Base-by-base conservation (phyloP, 768 basidiomycete genomes). In the Boletus subparvulus region DNA sequence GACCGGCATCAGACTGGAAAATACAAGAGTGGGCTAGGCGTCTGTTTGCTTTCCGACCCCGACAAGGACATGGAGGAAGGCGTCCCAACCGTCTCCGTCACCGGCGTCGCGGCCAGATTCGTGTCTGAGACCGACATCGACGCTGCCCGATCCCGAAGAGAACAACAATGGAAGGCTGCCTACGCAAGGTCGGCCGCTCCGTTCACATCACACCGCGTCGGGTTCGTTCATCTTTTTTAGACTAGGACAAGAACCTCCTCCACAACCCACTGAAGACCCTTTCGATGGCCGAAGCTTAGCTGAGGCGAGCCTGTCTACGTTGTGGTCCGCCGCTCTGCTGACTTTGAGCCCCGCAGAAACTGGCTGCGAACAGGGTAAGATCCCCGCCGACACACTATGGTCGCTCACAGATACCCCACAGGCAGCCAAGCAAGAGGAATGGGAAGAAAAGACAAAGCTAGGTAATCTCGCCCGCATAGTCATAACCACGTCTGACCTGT, bases 401-500 rank as follows among this genome's bases (percentile, higher is more conserved):
- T 44, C 51, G 44, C 42, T 66, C 52, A 69, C 33, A 52, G 42
- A 54, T 24, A 44, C 43, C 36, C 3, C 47, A 19, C 61, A 92
- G 90, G 84, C 86, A 65, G 90, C 90, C 61, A 92, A 93, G 71
- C 90, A 94, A 74, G 92, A 94, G 71, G 90, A 94, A 83, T 94
- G 90, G 89, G 92, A 94, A 68, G 89, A 92, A 70, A 89, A 89
- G 69, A 90, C 84, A 58, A 92, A 92, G 70, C 82, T 94, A 73
- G 80, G 73, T 74, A 59, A 63, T 47, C 42, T 54, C 26, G 67
- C 57, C n/a, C 17, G 28, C 40, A 24, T 45, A 26, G 39, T 44
- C 24, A 45, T 42, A 32, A n/a, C 43, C 47, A 47, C 37, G 50
- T 52, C 54, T 41, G 40, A 59, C 63, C 44, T 46, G 28, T 42